phyloP scores from a whole-genome alignment of 148 eudicot species.

The Chenopodium album region DNA sequence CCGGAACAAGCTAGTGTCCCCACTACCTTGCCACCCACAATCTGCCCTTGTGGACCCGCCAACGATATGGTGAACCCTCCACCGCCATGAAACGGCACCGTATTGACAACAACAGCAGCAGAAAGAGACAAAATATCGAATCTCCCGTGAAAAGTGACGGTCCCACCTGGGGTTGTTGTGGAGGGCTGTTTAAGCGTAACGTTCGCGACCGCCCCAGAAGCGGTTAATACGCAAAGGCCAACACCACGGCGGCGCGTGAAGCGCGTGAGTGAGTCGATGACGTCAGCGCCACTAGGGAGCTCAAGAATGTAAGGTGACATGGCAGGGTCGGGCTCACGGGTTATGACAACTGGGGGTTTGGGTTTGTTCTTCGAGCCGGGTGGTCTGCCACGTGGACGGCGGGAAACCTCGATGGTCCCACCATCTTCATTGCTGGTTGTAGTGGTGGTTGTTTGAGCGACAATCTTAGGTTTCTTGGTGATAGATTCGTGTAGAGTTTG shows the following conservation, averaged over 20 bases:
- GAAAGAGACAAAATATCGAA: constrained; percentile 42
- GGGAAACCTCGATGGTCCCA: constrained; percentile 47
- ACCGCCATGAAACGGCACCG: constrained; percentile 5
- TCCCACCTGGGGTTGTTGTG: constrained; percentile 28
- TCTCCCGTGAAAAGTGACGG: constrained; percentile 55
- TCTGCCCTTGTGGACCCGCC: constrained; percentile 81
- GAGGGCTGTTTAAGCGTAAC: constrained; percentile 53
- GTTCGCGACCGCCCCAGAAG: constrained; percentile 53
- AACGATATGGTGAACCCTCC: constrained; percentile 45
- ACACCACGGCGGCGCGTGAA: constrained; percentile 48
- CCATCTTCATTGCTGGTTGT: constrained; percentile 42
- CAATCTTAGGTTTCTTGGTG: constrained; percentile 11
- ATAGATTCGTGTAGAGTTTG: not conserved
- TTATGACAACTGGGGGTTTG: constrained; percentile 52
- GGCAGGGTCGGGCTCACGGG: constrained; percentile 46
- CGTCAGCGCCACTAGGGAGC: constrained; percentile 43
- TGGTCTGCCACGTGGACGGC: constrained; percentile 85
- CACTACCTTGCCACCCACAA: constrained; percentile 67
- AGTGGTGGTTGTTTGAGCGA: constrained; percentile 6
- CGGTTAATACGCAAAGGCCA: constrained; percentile 52
- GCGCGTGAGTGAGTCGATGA: constrained; percentile 39
- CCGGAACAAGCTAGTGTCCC: constrained; percentile 49
- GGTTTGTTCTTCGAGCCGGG: constrained; percentile 85
- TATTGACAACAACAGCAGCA: constrained; percentile 24
- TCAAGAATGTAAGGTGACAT: constrained; percentile 70